phyloP scores from a whole-genome alignment of 345 rosid species.

The Cardamine chenopodiifolia region DNA sequence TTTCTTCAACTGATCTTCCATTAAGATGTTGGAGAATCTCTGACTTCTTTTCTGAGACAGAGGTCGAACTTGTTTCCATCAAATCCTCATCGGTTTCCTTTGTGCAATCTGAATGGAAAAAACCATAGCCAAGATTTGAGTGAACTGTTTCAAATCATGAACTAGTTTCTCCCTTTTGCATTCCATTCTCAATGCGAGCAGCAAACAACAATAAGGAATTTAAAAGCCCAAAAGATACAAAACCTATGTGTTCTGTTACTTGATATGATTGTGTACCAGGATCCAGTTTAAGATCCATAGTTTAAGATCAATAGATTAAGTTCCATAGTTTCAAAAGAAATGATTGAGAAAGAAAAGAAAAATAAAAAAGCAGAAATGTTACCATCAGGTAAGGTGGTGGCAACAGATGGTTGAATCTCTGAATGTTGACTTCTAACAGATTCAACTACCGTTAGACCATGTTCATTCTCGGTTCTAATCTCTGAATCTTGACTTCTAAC shows the following conservation, averaged over 20 bases:
- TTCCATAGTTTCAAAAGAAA: slow-evolving; percentile 3
- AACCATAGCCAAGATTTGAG: slow-evolving; percentile 19
- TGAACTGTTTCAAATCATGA: neutral
- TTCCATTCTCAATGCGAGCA: slow-evolving; percentile 10
- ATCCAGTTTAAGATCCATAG: slow-evolving; percentile 1
- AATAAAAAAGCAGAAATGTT: neutral
- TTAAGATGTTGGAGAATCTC: slow-evolving; percentile 42
- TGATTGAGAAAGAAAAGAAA: neutral
- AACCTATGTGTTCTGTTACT: neutral
- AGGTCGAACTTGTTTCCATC: slow-evolving; percentile 25
- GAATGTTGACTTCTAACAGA: slow-evolving; percentile 30
- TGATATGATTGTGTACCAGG: neutral
- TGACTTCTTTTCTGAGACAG: slow-evolving; percentile 31
- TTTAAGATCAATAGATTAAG: no score
- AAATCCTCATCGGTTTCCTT: slow-evolving; percentile 37
- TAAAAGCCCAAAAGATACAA: neutral
- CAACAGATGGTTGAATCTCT: slow-evolving; percentile 23
- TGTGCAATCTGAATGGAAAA: slow-evolving; percentile 32
- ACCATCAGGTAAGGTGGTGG: slow-evolving; percentile 34
- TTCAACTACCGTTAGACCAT: neutral
- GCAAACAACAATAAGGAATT: neutral
- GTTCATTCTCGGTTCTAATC: neutral
- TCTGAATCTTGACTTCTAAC: slow-evolving; percentile 21
- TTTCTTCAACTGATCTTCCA: slow-evolving; percentile 56
- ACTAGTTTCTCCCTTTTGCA: neutral